Evolutionary conservation across 306 rosid genomes (phyloP).

Genomic region (Phaseolus lunatus): DNA sequence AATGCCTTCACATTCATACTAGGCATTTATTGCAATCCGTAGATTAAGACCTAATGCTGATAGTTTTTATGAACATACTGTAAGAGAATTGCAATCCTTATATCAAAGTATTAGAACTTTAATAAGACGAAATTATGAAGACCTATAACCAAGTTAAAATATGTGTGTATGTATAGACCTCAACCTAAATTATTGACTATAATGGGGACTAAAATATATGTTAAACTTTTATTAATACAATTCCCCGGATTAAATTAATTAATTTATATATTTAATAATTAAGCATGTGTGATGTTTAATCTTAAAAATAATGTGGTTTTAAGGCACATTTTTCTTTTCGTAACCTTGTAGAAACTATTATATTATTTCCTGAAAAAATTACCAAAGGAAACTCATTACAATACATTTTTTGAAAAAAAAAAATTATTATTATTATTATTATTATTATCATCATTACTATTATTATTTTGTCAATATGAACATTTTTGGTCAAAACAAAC

Average conservation of each 20-base stretch:
- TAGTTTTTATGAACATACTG: neutral
- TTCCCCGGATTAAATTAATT: neutral
- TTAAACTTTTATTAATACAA: neutral
- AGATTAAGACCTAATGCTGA: too few relatives aligned
- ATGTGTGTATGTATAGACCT: neutral
- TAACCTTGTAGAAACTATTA: neutral
- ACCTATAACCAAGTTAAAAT: too few relatives aligned
- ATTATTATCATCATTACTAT: too few relatives aligned
- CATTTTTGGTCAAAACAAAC: too few relatives aligned
- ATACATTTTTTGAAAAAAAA: too few relatives aligned
- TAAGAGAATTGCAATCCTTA: neutral
- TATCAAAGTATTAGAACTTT: neutral
- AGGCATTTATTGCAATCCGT: too few relatives aligned
- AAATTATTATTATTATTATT: too few relatives aligned
- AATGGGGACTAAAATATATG: neutral
- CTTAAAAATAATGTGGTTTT: neutral
- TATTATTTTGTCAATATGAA: too few relatives aligned
- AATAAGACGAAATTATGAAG: too few relatives aligned
- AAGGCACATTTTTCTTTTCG: neutral
- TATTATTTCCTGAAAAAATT: neutral
- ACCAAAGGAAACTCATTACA: neutral
- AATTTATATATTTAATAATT: neutral
- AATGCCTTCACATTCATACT: too few relatives aligned
- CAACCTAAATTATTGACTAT: neutral
- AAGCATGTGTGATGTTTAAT: neutral